These are phyloP conservation scores for Talaromyces rugulosus DNA, from an alignment of 2,329 filamentous ascomycete genomes.

Conservation along the genomic window DNA sequence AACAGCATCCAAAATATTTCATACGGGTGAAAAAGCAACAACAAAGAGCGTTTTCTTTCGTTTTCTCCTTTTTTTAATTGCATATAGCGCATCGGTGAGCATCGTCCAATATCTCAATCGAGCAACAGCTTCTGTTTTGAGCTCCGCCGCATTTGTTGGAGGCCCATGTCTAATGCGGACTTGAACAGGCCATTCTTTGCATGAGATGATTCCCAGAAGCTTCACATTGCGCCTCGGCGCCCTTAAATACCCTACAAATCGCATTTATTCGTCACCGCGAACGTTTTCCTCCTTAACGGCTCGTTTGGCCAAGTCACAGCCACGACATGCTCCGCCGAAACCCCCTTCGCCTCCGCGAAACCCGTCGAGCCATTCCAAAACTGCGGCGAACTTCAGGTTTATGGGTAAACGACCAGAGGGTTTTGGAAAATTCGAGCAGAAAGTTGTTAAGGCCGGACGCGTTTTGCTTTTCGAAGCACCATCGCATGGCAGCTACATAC, in stretches of 20 bases:
- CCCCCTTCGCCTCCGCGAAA: slow-evolving; percentile 13
- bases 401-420: slow-evolving; percentile 32
- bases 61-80: neutral
- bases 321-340: slow-evolving; percentile 11
- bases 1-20: neutral
- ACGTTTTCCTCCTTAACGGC: slow-evolving; percentile 16
- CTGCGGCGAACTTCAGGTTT: slow-evolving; percentile 18
- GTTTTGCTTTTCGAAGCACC: slow-evolving; percentile 63
- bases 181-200: neutral
- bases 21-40: neutral
- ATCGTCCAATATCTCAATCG: neutral
- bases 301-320: slow-evolving; percentile 16
- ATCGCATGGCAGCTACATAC: slow-evolving; percentile 60
- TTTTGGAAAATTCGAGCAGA: slow-evolving; percentile 46
- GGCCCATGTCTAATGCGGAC: slow-evolving; percentile 1
- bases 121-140: neutral
- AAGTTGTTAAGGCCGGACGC: slow-evolving; percentile 52
- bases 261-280: slow-evolving; percentile 15
- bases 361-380: neutral
- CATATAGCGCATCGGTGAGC: neutral
- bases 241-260: slow-evolving; percentile 20
- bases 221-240: slow-evolving; percentile 25
- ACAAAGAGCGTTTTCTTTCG: neutral
- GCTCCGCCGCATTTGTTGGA: neutral
- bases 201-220: neutral